These are phyloP conservation scores for Ballota nigra DNA, from an alignment of 257 asterid genomes.

Conservation along the genomic window DNA sequence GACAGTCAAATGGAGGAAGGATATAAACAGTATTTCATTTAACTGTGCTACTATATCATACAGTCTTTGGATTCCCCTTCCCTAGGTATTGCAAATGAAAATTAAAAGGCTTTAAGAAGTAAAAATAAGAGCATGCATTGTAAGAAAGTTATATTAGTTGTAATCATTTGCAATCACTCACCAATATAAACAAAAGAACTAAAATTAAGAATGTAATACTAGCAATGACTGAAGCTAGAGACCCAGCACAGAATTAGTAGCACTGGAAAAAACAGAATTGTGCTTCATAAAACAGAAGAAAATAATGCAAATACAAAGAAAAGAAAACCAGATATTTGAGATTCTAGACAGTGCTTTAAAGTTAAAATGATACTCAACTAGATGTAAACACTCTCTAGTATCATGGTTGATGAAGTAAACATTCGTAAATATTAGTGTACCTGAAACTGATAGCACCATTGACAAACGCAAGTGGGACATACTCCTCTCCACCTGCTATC, in stretches of 20 bases:
- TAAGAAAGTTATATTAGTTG: background rate
- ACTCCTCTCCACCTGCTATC: conserved; percentile 67
- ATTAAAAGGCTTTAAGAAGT: background rate
- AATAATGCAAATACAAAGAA: background rate
- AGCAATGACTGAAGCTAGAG: conserved; percentile 1
- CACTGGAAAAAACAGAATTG: conserved; percentile 9
- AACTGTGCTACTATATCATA: background rate
- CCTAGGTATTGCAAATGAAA: background rate
- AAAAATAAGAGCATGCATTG: background rate
- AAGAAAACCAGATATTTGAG: background rate
- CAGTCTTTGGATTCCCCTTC: conserved; percentile 2
- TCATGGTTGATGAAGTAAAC: conserved; percentile 2
- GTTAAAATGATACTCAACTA: conserved; percentile 3
- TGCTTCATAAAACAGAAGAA: conserved; percentile 7
- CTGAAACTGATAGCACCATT: conserved; percentile 66
- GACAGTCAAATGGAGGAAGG: background rate
- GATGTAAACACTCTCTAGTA: background rate
- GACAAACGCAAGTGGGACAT: conserved; percentile 74
- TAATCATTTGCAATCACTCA: background rate
- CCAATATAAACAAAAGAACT: background rate
- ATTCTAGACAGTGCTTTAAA: background rate
- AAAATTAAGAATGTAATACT: background rate
- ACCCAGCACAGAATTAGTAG: background rate
- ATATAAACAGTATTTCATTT: background rate
- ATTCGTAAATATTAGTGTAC: conserved; percentile 32